These are phyloP conservation scores for Diaporthe vaccinii DNA, from an alignment of 2,329 filamentous ascomycete species.

Conservation along the genomic window DNA sequence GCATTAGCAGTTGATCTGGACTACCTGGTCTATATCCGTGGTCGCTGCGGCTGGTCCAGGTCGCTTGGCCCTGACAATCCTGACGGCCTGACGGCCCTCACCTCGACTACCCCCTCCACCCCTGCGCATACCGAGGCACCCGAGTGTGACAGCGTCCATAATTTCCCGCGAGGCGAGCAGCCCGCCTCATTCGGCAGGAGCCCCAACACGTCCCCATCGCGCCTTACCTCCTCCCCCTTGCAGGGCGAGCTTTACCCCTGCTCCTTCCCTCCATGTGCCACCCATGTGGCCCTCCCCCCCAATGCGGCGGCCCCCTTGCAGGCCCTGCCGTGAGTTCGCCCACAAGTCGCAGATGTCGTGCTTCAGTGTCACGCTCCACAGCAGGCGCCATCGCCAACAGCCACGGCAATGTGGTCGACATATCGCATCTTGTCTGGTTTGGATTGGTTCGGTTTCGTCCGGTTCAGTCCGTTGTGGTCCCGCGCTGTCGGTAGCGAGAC, in stretches of 20 bases:
- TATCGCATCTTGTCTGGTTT: conserved; percentile 7
- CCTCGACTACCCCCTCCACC: neutral
- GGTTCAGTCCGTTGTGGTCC: neutral
- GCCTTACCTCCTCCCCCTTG: neutral
- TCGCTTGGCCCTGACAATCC: neutral
- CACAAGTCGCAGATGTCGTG: conserved; percentile 2
- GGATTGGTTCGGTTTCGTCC: neutral
- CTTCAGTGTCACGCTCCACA: conserved; percentile 12
- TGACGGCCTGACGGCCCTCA: too few relatives aligned
- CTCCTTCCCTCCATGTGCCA: neutral
- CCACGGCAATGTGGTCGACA: conserved; percentile 1
- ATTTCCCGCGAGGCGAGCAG: conserved; percentile 28
- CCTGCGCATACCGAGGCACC: conserved; percentile 23
- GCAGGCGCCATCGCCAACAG: conserved; percentile 4
- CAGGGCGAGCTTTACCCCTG: conserved; percentile 5
- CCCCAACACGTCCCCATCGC: neutral
- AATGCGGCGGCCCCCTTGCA: neutral
- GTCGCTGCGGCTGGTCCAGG: neutral
- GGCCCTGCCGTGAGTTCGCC: neutral
- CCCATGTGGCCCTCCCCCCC: neutral
- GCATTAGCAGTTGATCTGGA: conserved; percentile 14
- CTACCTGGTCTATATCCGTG: neutral
- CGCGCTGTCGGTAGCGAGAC: conserved; percentile 30
- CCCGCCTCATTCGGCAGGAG: conserved; percentile 31
- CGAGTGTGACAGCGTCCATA: conserved; percentile 31